Base-by-base conservation (phyloP, 2,329 filamentous ascomycete genomes). In the Sporothrix curviconia region DNA sequence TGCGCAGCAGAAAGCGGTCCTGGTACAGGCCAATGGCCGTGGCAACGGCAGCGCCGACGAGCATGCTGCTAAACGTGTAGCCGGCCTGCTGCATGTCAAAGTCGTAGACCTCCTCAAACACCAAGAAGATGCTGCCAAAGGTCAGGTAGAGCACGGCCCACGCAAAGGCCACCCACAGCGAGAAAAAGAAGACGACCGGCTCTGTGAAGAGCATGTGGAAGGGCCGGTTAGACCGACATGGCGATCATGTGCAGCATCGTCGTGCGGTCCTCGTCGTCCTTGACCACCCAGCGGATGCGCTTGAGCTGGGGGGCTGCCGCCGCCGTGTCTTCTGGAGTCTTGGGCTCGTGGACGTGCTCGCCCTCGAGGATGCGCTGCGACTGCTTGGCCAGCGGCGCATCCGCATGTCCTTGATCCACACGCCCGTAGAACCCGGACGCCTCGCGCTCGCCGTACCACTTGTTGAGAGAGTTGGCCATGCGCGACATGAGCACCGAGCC, bases 141-240 rank as follows among this genome's bases (percentile, higher is more conserved):
- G 87, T 90, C 17, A 96, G 76, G 69, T 96, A 96, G 0, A 96
- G 80, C 0, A 95, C 81, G 0, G 87, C 90, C 92, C 92, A 96
- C 19, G 86, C 86, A 69, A 96, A 96, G 0, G 89, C 80, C 1
- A 91, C 86, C 92, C 92, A 96, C 0, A 95, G 76, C 0, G 87
- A 90, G 74, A 96, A 96, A 74, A 83, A 90, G 71, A 91, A 90
- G 14, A 92, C 87, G 9, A 90, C 85, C 0, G 87, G 85, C 63
- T 92, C 88, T 0, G 87, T 91, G 62, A 86, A 73, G 15, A 92
- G 81, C 1, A 92, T 78, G 65, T 85, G 83, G 69, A 96, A 95
- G 0, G 91, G 91, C 0, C 91, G 81, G 62, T n/a, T 83, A 84
- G 7, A 92, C 71, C 0, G 89, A 94, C 12, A 89, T 82, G 6